Base-by-base conservation (phyloP, 768 basidiomycete species). In the Boletellus emodensis region DNA sequence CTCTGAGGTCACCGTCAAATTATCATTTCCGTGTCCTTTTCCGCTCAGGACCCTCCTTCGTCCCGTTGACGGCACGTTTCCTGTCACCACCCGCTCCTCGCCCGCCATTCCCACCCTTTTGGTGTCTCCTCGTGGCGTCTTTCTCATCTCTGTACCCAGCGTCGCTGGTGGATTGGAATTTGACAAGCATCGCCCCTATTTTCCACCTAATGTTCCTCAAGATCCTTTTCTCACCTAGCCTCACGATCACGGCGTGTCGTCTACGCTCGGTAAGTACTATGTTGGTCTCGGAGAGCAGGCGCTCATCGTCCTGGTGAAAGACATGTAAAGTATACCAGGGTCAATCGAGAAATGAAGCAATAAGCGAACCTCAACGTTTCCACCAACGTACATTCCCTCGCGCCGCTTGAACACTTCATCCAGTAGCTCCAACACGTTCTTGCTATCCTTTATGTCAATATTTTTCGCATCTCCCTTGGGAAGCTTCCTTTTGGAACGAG, bases 181-280 rank as follows among this genome's bases (percentile, higher is more conserved):
- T 54, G 9, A 50, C 37, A 42, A 55, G 46, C 42, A 50, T 41
- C 18, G 9, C 26, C 30, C 20, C 24, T 7, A 65, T 26, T 14
- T n/a, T 36, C 34, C 61, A 53, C 39, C 71, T 57, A 0, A 67
- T 52, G 1, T 55, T 57, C 3, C 59, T 61, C 47, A 94, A 60
- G 12, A 93, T 82, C 20, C 77, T 70, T 69, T 92, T 92, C 71
- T 94, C 92, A 4, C 89, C 88, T 10, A 90, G 63, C 33, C 92
- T 77, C 12, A 93, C 89, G 40, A 87, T 69, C 8, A 85, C 62
- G 1, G 92, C 91, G 51, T 83, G 73, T 51, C 72, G 73, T 59
- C 74, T 77, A 56, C 82, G 81, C 46, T 71, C 49, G 4, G 74
- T 48, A 2, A 79, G 61, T n/a, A 30, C 30, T 30, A 48, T 49